Percentiles rank a stretch among this genome's conserved stretches.
Conservation (phyloP, 768 basidiomycete genomes). For the Russula vinacea region DNA sequence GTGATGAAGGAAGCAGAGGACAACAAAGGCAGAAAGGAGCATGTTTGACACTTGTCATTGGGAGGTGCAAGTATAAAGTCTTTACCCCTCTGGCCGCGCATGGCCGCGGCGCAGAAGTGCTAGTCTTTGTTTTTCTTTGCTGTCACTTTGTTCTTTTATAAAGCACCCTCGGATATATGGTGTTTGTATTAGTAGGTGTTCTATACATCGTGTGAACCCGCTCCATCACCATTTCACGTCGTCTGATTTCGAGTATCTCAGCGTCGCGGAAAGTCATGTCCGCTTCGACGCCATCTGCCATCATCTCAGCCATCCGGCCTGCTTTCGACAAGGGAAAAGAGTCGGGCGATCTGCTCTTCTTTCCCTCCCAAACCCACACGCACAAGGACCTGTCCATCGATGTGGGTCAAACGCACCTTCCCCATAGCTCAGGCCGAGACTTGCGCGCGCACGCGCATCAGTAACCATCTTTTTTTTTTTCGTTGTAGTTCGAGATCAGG, state of each 20-base stretch:
- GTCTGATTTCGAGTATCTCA: conserved; percentile 7
- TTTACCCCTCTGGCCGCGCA: conserved; percentile 8
- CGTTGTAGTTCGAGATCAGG: conserved; percentile 74
- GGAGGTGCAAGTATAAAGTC: conserved; percentile 6
- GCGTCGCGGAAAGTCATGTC: conserved; percentile 16
- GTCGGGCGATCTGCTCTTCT: conserved; percentile 71
- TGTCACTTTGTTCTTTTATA: background rate
- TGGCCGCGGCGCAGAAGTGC: conserved; percentile 16
- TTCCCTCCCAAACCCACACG: conserved; percentile 64
- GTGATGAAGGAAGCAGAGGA: conserved; percentile 61
- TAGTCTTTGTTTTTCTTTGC: conserved; percentile 6
- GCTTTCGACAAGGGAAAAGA: conserved; percentile 56
- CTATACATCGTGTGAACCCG: background rate
- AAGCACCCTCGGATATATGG: background rate
- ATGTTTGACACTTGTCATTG: conserved; percentile 43
- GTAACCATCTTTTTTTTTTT: background rate
- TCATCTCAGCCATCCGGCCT: conserved; percentile 53
- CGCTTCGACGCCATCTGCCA: conserved; percentile 29
- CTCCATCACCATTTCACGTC: conserved; percentile 10
- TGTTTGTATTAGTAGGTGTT: background rate
- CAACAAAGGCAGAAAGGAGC: conserved; percentile 56
- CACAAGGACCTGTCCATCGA: conserved; percentile 62
- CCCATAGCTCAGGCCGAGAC: background rate
- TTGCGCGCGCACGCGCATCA: background rate
- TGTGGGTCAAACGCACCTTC: conserved; percentile 42